phyloP scores from a whole-genome alignment of 768 basidiomycete species.

The Dictyophora rubrovolvata region DNA sequence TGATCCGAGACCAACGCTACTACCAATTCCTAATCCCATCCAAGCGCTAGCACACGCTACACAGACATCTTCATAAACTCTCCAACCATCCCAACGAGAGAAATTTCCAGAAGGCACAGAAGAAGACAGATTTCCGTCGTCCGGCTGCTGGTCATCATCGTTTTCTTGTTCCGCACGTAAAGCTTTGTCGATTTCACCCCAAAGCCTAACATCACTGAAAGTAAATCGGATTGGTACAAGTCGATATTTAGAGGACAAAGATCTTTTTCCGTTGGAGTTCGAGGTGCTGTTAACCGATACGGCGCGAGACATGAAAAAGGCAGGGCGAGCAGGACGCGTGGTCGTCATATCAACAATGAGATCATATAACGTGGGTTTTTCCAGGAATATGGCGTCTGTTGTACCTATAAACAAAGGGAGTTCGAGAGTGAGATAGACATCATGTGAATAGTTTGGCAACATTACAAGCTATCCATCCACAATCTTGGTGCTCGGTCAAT shows the following conservation, averaged over 20 bases:
- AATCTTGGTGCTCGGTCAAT: slow-evolving; percentile 45
- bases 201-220: slow-evolving; percentile 77
- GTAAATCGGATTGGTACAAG: slow-evolving; percentile 62
- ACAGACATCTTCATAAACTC: slow-evolving; percentile 78
- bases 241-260: slow-evolving; percentile 37
- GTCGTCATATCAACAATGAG: slow-evolving; percentile 73
- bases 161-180: slow-evolving; percentile 22
- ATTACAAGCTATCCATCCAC: slow-evolving; percentile 78
- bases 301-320: slow-evolving; percentile 51
- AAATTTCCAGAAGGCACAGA: slow-evolving; percentile 22
- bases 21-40: slow-evolving; percentile 55
- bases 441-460: neutral
- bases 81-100: slow-evolving; percentile 67
- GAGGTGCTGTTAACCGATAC: slow-evolving; percentile 19
- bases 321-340: slow-evolving; percentile 47
- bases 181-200: slow-evolving; percentile 69
- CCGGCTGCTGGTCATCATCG: slow-evolving; percentile 17
- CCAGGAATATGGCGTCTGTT: slow-evolving; percentile 76
- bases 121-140: slow-evolving; percentile 12
- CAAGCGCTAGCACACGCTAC: slow-evolving; percentile 75
- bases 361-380: slow-evolving; percentile 72
- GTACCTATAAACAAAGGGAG: slow-evolving; percentile 37
- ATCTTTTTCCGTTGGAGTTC: slow-evolving; percentile 10
- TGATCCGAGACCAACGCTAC: slow-evolving; percentile 21
- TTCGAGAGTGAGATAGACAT: neutral